Conservation (phyloP, 441 rosid genomes). For the Rhodomyrtus psidioides region DNA sequence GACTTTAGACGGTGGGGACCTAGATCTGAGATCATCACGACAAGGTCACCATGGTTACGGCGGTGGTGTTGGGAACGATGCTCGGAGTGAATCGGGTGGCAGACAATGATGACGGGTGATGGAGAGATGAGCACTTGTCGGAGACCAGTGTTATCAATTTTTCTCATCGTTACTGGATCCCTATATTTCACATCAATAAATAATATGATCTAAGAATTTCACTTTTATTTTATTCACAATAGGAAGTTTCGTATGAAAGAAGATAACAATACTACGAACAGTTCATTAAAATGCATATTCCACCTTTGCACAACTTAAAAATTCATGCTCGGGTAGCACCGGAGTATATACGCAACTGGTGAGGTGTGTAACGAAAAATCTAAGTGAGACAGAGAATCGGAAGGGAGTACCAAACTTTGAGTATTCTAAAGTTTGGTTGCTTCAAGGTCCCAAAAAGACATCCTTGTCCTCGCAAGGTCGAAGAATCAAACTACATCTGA, state of each 20-base stretch:
- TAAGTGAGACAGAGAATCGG: background rate
- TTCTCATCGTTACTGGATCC: too few relatives aligned
- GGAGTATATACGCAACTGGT: background rate
- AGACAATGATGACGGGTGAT: background rate
- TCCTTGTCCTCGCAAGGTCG: background rate
- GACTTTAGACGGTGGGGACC: background rate
- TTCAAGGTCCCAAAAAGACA: background rate
- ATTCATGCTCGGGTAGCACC: background rate
- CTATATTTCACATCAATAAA: too few relatives aligned
- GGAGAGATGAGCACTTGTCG: background rate
- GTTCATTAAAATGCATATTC: background rate
- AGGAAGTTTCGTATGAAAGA: background rate
- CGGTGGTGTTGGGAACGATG: background rate
- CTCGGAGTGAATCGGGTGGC: background rate
- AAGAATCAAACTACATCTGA: background rate
- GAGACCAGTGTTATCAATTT: background rate
- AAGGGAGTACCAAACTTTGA: background rate
- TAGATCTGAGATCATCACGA: background rate
- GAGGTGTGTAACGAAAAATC: background rate
- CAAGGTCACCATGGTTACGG: background rate
- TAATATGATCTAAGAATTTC: too few relatives aligned
- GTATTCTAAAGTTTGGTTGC: background rate
- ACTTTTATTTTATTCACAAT: background rate
- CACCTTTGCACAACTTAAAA: background rate
- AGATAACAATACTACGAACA: background rate